These are phyloP conservation scores for Calvatia gigantea DNA, from an alignment of 768 basidiomycete genomes.

Conservation along the genomic window DNA sequence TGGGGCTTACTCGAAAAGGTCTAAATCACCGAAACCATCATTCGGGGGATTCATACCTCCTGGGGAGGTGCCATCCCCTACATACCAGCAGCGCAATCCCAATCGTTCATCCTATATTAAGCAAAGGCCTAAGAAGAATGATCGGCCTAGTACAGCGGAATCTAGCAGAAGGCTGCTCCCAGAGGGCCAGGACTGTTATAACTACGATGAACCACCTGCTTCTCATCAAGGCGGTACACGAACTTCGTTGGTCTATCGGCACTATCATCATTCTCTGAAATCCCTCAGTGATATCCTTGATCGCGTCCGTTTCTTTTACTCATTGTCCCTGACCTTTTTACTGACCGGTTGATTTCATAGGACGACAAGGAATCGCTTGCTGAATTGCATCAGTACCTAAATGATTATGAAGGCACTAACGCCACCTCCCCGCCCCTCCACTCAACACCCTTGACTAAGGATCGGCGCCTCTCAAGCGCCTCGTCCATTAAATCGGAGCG, in stretches of 20 bases:
- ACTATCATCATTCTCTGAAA: constrained; percentile 78
- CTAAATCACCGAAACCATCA: constrained; percentile 14
- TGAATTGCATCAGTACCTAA: constrained; percentile 70
- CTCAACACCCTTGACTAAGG: constrained; percentile 14
- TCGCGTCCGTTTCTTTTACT: constrained; percentile 45
- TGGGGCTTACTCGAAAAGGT: constrained; percentile 10
- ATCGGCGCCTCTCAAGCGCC: constrained; percentile 30
- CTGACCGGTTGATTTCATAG: constrained; percentile 32
- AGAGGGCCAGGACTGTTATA: constrained; percentile 17
- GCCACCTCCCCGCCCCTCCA: neutral
- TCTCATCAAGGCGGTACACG: constrained; percentile 16
- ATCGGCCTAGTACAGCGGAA: constrained; percentile 61
- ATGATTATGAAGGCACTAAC: constrained; percentile 23
- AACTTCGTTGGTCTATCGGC: constrained; percentile 57
- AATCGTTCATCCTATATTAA: constrained; percentile 51
- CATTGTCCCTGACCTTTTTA: constrained; percentile 1
- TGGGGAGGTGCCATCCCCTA: constrained; percentile 16
- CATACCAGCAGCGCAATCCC: constrained; percentile 33
- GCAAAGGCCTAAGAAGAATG: constrained; percentile 36
- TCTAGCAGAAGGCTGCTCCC: constrained; percentile 53
- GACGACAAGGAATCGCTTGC: constrained; percentile 74
- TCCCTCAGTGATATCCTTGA: constrained; percentile 81
- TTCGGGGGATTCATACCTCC: constrained; percentile 18
- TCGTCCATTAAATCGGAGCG: constrained; percentile 55
- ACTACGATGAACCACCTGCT: constrained; percentile 13